phyloP scores from a whole-genome alignment of 108 stramenopile species.

The Hondaea fermentalgiana region DNA sequence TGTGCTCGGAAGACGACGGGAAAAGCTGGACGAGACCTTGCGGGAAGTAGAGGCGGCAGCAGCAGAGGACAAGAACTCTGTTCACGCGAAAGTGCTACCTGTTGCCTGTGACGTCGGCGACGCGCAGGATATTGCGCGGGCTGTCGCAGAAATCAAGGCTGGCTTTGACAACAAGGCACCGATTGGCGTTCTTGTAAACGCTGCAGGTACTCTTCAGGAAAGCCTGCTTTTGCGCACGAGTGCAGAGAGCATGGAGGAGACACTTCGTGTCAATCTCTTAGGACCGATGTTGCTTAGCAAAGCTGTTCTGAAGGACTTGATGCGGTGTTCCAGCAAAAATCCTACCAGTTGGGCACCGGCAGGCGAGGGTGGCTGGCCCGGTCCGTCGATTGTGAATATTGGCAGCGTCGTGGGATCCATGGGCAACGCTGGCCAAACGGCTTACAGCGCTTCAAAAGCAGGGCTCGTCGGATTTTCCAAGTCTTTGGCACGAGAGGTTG shows the following conservation, averaged over 20 bases:
- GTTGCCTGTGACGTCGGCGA: not conserved
- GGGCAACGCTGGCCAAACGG: constrained; percentile 1
- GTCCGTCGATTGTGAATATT: not conserved
- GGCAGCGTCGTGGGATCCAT: constrained; percentile 9
- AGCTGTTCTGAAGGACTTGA: not conserved
- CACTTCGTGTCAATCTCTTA: not conserved
- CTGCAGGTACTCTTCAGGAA: not conserved
- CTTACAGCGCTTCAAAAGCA: not conserved
- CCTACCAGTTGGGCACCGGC: not conserved
- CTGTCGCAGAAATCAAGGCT: not conserved
- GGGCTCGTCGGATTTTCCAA: not conserved
- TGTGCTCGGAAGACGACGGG: not conserved
- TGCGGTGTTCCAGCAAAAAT: not conserved
- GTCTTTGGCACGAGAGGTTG: not conserved
- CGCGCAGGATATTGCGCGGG: not conserved
- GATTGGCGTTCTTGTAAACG: not conserved
- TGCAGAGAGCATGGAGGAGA: not conserved
- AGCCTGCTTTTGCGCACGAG: not conserved
- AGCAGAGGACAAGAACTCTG: not conserved
- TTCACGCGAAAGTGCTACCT: not conserved
- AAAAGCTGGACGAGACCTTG: not conserved
- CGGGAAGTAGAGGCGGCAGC: not conserved
- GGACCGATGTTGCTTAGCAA: not conserved
- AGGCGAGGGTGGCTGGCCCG: not conserved
- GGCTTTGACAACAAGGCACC: not conserved